Percentiles rank a stretch among this genome's conserved stretches.
Evolutionary conservation across 1,139 yeast genomes (phyloP).

Genomic region (Scheffersomyces insectosa): DNA sequence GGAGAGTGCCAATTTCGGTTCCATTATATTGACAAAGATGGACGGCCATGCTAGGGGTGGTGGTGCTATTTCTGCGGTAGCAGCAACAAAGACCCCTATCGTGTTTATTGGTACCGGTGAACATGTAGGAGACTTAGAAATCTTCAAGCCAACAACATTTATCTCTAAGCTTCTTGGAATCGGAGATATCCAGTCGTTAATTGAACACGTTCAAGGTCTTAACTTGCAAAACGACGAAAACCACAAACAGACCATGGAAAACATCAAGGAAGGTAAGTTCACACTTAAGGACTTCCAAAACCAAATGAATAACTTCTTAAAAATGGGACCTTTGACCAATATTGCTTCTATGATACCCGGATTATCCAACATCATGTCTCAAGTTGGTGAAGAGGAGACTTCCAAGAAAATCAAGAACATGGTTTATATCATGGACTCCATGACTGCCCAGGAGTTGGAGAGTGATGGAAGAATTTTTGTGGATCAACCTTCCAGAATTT

Average conservation of each 20-base stretch:
- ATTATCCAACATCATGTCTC: conserved; percentile 80
- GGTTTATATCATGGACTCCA: conserved; percentile 93
- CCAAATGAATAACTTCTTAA: conserved; percentile 92
- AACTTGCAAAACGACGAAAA: conserved; percentile 68
- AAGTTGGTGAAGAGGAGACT: conserved; percentile 90
- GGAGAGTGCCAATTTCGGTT: conserved; percentile 90
- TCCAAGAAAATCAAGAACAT: conserved; percentile 78
- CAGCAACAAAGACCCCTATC: conserved; percentile 95
- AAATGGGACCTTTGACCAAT: conserved; percentile 94
- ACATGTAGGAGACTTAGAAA: conserved; percentile 90
- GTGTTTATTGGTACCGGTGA: conserved; percentile 98
- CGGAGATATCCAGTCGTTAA: conserved; percentile 91
- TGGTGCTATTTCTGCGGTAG: conserved; percentile 98
- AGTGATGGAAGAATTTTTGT: conserved; percentile 84
- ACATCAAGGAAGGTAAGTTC: conserved; percentile 92
- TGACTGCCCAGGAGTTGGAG: conserved; percentile 90
- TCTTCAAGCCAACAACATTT: conserved; percentile 86
- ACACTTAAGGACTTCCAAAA: conserved; percentile 90
- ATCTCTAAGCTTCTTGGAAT: conserved; percentile 89
- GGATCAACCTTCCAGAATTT: conserved; percentile 80
- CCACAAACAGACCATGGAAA: conserved; percentile 88
- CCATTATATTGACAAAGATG: conserved; percentile 93
- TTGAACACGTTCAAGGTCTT: conserved; percentile 89
- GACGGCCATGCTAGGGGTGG: conserved; percentile 99
- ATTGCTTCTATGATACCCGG: conserved; percentile 97